Evolutionary conservation across 78 protist species (phyloP).

Genomic region (Chrysochromulina parva): DNA sequence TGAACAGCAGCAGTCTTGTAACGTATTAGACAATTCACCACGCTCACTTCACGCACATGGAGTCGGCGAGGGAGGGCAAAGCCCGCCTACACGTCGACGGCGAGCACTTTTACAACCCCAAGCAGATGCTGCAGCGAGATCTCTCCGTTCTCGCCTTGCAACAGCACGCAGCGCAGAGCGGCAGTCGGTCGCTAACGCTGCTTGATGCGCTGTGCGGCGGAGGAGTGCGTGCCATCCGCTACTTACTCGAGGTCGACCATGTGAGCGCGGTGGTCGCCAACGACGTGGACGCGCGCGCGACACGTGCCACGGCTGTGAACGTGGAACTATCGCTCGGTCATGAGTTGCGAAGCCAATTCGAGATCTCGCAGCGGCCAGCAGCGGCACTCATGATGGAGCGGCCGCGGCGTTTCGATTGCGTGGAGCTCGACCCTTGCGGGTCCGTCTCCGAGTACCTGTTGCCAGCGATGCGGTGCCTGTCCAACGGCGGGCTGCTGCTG

Average conservation of each 20-base stretch:
- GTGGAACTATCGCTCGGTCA: too few species aligned
- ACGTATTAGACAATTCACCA: too few species aligned
- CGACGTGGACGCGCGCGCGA: not conserved
- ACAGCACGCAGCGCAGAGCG: not conserved
- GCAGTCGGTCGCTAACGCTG: not conserved
- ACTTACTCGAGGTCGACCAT: not conserved
- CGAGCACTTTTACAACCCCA: not conserved
- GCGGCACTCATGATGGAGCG: not conserved
- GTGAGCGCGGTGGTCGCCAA: not conserved
- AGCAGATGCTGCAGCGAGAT: not conserved
- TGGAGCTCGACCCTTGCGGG: conserved; percentile 17
- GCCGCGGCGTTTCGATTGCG: not conserved
- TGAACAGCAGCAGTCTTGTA: too few species aligned
- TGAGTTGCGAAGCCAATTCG: too few species aligned
- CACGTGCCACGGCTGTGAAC: too few species aligned
- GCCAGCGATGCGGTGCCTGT: not conserved
- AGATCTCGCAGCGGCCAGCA: not conserved
- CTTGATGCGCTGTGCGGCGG: not conserved
- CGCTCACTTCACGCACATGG: too few species aligned
- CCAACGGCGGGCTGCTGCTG: not conserved
- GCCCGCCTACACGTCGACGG: not conserved
- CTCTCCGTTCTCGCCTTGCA: not conserved
- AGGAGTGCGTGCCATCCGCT: not conserved
- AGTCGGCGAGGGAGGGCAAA: not conserved
- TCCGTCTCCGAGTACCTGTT: not conserved